Evolutionary conservation across 1,284 basidiomycete species (phyloP).

Genomic region (Pyrrhoderma lamaoense): DNA sequence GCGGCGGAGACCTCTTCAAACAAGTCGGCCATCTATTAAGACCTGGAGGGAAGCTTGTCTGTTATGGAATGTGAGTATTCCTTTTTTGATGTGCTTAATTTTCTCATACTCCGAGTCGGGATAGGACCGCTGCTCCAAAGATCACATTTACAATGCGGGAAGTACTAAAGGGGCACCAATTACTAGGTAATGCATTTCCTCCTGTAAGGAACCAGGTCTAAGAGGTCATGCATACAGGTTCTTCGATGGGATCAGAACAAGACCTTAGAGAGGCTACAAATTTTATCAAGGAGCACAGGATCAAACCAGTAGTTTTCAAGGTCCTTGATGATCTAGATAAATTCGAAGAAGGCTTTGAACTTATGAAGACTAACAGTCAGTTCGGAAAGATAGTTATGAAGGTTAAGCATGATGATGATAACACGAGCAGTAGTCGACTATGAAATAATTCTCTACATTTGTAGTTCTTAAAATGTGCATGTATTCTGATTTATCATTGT

Average conservation of each 20-base stretch:
- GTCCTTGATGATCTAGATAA: slow-evolving; percentile 63
- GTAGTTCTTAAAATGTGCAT: no score
- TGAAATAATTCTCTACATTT: neutral
- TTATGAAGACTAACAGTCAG: slow-evolving; percentile 54
- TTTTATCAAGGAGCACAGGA: slow-evolving; percentile 61
- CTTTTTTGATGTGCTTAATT: slow-evolving; percentile 18
- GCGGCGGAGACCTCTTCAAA: slow-evolving; percentile 69
- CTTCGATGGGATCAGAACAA: slow-evolving; percentile 78
- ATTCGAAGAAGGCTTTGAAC: slow-evolving; percentile 65
- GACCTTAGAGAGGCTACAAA: slow-evolving; percentile 68
- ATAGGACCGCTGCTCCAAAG: slow-evolving; percentile 59
- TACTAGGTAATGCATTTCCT: slow-evolving; percentile 48
- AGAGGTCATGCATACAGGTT: slow-evolving; percentile 36
- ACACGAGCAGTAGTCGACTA: neutral
- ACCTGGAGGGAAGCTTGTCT: slow-evolving; percentile 64
- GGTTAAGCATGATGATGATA: slow-evolving; percentile 20
- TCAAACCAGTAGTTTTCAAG: slow-evolving; percentile 70
- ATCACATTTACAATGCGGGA: slow-evolving; percentile 74
- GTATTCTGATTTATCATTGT: neutral
- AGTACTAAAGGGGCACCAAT: slow-evolving; percentile 69
- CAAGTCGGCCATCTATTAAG: slow-evolving; percentile 55
- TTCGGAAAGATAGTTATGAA: slow-evolving; percentile 72
- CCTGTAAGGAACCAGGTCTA: neutral
- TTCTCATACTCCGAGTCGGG: slow-evolving; percentile 11
- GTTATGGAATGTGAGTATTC: slow-evolving; percentile 63